A percentile compares a stretch with the other conserved stretches of the same genome.
These are phyloP conservation scores for Fusarium musae DNA, from an alignment of 2,329 filamentous ascomycete genomes.

Conservation along the genomic window DNA sequence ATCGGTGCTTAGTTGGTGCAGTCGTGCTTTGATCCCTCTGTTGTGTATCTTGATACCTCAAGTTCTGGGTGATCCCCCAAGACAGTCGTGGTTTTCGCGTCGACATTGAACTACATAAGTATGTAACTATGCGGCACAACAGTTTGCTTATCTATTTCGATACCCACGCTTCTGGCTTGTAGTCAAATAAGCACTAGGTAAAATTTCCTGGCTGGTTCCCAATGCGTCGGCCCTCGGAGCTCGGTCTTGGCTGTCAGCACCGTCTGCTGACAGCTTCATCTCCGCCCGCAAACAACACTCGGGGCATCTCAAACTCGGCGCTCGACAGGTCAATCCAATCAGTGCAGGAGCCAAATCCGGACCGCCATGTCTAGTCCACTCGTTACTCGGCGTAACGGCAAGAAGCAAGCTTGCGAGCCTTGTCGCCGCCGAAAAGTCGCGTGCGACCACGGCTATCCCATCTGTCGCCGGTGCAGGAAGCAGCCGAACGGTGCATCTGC, in stretches of 20 bases:
- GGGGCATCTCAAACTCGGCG: rapidly evolving
- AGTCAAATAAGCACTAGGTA: not conserved
- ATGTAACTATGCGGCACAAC: not conserved
- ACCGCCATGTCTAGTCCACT: not conserved
- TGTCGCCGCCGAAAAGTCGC: not conserved
- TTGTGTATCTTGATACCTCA: rapidly evolving
- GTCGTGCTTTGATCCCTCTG: rapidly evolving
- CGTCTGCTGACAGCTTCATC: not conserved
- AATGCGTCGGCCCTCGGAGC: not conserved
- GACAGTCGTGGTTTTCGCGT: too few species aligned
- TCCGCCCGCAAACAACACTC: not conserved
- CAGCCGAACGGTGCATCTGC: not conserved
- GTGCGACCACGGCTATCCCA: not conserved
- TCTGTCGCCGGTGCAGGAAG: not conserved
- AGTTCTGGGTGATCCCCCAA: too few species aligned
- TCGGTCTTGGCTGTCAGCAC: not conserved
- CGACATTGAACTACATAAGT: rapidly evolving
- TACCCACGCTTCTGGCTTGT: rapidly evolving
- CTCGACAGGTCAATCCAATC: rapidly evolving
- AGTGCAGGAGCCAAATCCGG: rapidly evolving
- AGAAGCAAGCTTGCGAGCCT: constrained; percentile 1
- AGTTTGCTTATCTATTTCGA: not conserved
- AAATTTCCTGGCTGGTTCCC: not conserved
- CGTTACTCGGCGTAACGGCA: not conserved
- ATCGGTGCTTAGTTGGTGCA: rapidly evolving